Evolutionary conservation across 2,329 filamentous ascomycete genomes (phyloP), one percentile per base, ranked within the genome.

Genomic region (Scortechinia acanthostroma): DNA sequence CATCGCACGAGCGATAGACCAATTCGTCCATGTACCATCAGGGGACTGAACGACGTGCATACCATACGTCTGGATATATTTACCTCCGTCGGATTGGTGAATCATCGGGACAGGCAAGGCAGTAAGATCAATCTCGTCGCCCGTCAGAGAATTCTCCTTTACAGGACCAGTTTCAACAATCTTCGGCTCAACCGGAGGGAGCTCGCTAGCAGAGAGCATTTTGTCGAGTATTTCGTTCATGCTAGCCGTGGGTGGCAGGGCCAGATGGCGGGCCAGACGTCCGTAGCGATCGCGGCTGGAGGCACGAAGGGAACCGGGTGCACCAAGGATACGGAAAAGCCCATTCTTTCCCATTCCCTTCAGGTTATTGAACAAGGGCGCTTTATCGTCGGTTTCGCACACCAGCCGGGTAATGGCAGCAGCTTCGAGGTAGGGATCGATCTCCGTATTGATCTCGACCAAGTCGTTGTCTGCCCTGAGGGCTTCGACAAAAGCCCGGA

Each of bases 311-410:
- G 59, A 62, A 3, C 54, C 64, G 0, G 70, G 62, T 0, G 64
- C 65, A 19, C 70, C 71, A 3, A 76, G 59, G 19, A 74, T 73
- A 6, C 70, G 59, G 49, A 58, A 75, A 1, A 76, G 56, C 5
- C 71, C 71, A 30, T 71, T 51, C 22, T 66, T 51, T n/a, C n/a
- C n/a, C 3, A 57, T 55, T 1, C 71, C 71, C 44, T 65, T 71
- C 45, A 76, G 46, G 21, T 74, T 76, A 54, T 74, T 70, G 60
- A 76, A 73, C 0, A 76, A 60, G 0, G 71, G 71, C 1, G 72
- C 71, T 43, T 69, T 70, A 46, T 62, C 64, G 37, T 70, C 51
- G 0, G 56, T 64, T 48, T 76, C 72, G 47, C 61, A 66, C 5
- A 67, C 69, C 14, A 54, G 56, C 3, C 71, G 60, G 3, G 66